phyloP scores from a whole-genome alignment of 495 filamentous ascomycete genomes.

The Penicillium robsamsonii region DNA sequence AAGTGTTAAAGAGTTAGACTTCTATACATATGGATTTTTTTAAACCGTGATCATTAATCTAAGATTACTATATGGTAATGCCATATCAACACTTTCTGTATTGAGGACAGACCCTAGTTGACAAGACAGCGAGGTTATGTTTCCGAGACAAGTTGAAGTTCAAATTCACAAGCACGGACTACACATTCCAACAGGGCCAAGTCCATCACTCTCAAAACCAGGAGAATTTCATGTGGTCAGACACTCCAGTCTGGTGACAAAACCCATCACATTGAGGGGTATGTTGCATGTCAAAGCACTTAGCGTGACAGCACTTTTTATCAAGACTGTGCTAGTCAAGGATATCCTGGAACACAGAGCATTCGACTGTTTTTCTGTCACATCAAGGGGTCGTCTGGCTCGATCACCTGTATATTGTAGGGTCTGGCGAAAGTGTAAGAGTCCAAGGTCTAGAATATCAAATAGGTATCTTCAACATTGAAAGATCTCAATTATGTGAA shows the following conservation, averaged over 20 bases:
- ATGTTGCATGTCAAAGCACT: conserved; percentile 9
- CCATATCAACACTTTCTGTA: too few relatives aligned
- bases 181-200: too few relatives aligned
- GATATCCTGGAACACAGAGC: background rate
- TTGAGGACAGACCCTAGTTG: too few relatives aligned
- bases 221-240: background rate
- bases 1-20: too few relatives aligned
- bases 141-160: too few relatives aligned
- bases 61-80: too few relatives aligned
- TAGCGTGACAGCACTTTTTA: conserved; percentile 3
- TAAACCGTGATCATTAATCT: too few relatives aligned
- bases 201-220: too few relatives aligned
- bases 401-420: background rate
- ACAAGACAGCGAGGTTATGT: too few relatives aligned
- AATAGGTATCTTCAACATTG: background rate
- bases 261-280: conserved; percentile 5
- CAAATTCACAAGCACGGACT: too few relatives aligned
- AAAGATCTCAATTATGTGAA: background rate
- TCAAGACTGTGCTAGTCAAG: background rate
- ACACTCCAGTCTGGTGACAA: conserved; percentile 1
- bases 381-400: conserved; percentile 1
- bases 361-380: background rate
- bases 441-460: background rate
- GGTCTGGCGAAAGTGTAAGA: background rate
- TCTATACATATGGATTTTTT: too few relatives aligned